phyloP scores from a whole-genome alignment of 164 flowering plant species.

The Taxillus chinensis region DNA sequence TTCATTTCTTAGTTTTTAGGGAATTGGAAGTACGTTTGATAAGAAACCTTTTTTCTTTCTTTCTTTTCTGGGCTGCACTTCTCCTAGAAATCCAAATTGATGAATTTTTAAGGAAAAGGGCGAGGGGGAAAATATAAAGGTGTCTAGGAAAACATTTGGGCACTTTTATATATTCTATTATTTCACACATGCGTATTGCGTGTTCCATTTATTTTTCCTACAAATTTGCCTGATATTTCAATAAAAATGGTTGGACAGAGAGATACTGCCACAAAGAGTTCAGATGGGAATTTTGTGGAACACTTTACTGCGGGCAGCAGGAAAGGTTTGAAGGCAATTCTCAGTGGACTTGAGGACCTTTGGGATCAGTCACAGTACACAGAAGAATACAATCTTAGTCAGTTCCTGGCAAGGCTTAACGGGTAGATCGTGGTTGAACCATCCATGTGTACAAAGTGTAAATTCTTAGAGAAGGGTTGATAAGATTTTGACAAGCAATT shows the following conservation, averaged over 20 bases:
- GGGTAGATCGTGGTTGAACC: slow-evolving; percentile 24
- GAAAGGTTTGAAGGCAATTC: slow-evolving; percentile 82
- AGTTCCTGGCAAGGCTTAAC: slow-evolving; percentile 79
- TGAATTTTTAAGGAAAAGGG: too few relatives aligned
- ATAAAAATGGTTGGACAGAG: slow-evolving; percentile 27
- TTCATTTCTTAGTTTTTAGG: too few relatives aligned
- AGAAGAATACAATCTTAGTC: slow-evolving; percentile 82
- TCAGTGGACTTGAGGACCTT: slow-evolving; percentile 83
- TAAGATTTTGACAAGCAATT: slow-evolving; percentile 22
- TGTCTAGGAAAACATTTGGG: too few relatives aligned
- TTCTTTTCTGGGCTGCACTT: too few relatives aligned
- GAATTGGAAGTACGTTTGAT: too few relatives aligned
- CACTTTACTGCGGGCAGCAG: slow-evolving; percentile 37
- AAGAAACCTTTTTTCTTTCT: too few relatives aligned
- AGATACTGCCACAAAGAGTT: slow-evolving; percentile 18
- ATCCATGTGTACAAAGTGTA: slow-evolving; percentile 27
- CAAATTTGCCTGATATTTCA: too few relatives aligned
- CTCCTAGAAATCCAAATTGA: too few relatives aligned
- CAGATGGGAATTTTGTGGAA: slow-evolving; percentile 34
- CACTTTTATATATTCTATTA: too few relatives aligned
- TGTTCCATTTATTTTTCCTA: too few relatives aligned
- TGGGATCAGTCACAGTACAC: slow-evolving; percentile 98
- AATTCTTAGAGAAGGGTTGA: slow-evolving; percentile 18
- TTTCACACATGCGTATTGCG: too few relatives aligned
- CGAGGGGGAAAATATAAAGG: too few relatives aligned